Percentiles rank a stretch among this genome's conserved stretches.
phyloP scores from a whole-genome alignment of 257 asterid species.

The Ligustrum vulgare region DNA sequence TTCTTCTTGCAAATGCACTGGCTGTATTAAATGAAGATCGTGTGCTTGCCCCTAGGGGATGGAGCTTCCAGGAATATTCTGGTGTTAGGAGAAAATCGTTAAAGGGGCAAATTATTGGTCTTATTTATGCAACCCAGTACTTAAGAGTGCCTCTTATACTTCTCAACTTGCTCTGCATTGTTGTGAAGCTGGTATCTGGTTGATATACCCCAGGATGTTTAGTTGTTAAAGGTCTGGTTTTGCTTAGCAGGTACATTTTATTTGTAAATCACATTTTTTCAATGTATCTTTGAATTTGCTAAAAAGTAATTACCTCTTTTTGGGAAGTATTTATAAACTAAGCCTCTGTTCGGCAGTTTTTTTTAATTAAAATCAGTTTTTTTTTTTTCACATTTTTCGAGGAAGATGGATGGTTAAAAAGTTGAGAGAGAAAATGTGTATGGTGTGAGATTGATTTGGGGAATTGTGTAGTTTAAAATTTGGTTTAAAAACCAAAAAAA shows the following conservation, averaged over 20 bases:
- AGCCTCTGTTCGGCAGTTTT: too few relatives aligned
- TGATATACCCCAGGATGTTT: slow-evolving; percentile 35
- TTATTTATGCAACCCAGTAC: slow-evolving; percentile 84
- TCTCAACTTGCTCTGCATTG: slow-evolving; percentile 74
- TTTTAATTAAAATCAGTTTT: too few relatives aligned
- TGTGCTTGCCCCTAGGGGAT: slow-evolving; percentile 85
- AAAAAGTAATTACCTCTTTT: not conserved
- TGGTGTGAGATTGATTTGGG: too few relatives aligned
- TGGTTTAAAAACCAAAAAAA: too few relatives aligned
- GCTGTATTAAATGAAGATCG: slow-evolving; percentile 92
- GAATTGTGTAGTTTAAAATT: too few relatives aligned
- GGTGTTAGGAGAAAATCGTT: slow-evolving; percentile 80
- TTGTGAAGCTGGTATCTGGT: slow-evolving; percentile 81
- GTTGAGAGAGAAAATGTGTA: too few relatives aligned
- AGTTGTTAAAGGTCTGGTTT: slow-evolving; percentile 20
- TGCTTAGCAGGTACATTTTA: slow-evolving; percentile 22
- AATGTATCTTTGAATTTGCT: not conserved
- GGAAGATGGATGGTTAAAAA: too few relatives aligned
- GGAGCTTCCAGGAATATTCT: slow-evolving; percentile 95
- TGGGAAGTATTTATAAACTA: too few relatives aligned
- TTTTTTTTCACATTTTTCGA: too few relatives aligned
- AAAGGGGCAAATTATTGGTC: slow-evolving; percentile 92
- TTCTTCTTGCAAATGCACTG: slow-evolving; percentile 90
- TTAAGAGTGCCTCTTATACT: slow-evolving; percentile 78
- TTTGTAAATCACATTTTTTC: slow-evolving; percentile 3